Percentiles rank a stretch among this genome's conserved stretches.
Conservation (phyloP, 306 rosid species). For the Casuarina equisetifolia region DNA sequence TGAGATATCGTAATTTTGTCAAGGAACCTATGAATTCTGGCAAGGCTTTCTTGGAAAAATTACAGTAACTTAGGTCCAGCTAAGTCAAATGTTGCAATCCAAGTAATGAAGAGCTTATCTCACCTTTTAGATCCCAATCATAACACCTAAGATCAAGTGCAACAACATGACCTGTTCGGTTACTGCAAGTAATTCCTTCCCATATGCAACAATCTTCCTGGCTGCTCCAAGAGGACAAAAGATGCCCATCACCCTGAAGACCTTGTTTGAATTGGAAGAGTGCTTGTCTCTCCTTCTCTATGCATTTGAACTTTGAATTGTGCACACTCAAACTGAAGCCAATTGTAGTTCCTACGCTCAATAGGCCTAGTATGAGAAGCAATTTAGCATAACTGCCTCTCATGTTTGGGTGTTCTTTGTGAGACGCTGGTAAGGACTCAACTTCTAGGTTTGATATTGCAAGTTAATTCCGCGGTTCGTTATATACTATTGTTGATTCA, state of each 20-base stretch:
- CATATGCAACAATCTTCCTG: conserved; percentile 26
- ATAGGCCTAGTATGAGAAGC: no score
- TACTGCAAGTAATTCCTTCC: conserved; percentile 21
- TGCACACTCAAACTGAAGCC: no score
- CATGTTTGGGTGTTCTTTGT: no score
- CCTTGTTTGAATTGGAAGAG: conserved; percentile 23
- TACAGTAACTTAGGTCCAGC: background rate
- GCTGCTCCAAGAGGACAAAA: conserved; percentile 18
- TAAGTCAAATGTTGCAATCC: background rate
- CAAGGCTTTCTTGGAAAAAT: background rate
- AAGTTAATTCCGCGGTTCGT: no score
- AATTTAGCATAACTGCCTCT: no score
- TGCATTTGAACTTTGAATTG: background rate
- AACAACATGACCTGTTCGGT: conserved; percentile 21
- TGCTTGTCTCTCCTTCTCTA: conserved; percentile 12
- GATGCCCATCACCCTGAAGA: background rate
- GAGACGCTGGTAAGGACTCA: no score
- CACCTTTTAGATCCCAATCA: background rate
- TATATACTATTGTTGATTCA: no score
- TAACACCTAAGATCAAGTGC: background rate
- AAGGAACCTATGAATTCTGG: background rate
- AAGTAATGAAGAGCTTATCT: conserved; percentile 27
- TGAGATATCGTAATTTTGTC: background rate
- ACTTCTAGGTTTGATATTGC: no score
- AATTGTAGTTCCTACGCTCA: no score